Evolutionary conservation across 2,329 filamentous ascomycete species (phyloP), one percentile per base, ranked within the genome.

Genomic region (Polytolypa hystricis): DNA sequence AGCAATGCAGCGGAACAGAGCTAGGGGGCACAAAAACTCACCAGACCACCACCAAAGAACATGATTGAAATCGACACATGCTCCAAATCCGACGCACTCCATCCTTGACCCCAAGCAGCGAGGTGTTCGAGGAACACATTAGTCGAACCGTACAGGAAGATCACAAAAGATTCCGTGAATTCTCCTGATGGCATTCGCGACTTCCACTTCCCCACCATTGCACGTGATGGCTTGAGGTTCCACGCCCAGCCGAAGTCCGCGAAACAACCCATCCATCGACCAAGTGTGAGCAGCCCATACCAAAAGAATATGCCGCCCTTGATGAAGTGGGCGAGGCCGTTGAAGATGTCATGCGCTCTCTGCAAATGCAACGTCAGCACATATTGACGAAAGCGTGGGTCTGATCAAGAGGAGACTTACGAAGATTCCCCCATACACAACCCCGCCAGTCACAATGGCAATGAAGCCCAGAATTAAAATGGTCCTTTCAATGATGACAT

Each of bases 291-390:
- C 14, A 94, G 62, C 6, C 89, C 89, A 44, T 93, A 84, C 79
- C 84, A 91, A 64, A 95, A 85, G 67, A 96, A 96, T 37, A 96
- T 81, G 3, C 84, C 84, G 30, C 89, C 89, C 57, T 96, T 96
- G 57, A 95, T 78, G 65, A 84, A 94, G 55, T 96, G 89, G 5
- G 89, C 89, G 28, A 95, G 69, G 2, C 89, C 85, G 47, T 79
- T 87, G 66, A 89, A 93, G 39, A 95, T 66, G 2, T 68, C 67
- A 15, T 58, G 57, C 4, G 73, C 80, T 56, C 81, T 78, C 81
- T 86, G 46, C 14, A 23, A 8, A 3, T 15, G 14, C 21, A 29
- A 17, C 20, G 41, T 48, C 41, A 43, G 42, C 37, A 32, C 29
- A 9, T 4, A 4, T 8, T 23, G 5, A 2, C 9, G 6, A 18